Conservation (phyloP, 768 basidiomycete species). For the Boletus pseudopeckii region DNA sequence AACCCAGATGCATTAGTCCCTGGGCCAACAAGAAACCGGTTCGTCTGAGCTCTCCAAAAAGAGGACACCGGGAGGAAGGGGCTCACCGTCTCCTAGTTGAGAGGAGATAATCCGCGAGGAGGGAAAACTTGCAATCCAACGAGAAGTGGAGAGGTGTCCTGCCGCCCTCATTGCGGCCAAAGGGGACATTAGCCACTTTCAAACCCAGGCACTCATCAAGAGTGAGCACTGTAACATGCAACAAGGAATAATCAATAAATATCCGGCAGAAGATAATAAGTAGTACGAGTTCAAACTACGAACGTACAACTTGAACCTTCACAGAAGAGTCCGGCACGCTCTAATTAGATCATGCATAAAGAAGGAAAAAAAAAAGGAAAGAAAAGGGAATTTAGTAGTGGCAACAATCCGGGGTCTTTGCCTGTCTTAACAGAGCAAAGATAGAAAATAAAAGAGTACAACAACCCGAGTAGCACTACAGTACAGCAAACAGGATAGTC, state of each 20-base stretch:
- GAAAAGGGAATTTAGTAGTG: background rate
- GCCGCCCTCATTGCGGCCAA: too few species aligned
- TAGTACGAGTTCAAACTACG: background rate
- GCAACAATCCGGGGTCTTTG: background rate
- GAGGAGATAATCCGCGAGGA: background rate
- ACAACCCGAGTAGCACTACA: background rate
- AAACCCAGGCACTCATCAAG: too few species aligned
- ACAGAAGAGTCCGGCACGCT: background rate
- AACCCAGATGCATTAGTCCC: background rate
- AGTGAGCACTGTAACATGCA: too few species aligned
- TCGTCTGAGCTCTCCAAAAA: background rate
- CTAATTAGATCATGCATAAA: background rate
- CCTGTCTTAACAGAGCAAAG: background rate
- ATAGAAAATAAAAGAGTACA: background rate
- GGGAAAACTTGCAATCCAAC: background rate
- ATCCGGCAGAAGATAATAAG: background rate
- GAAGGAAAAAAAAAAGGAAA: background rate
- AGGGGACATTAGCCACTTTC: too few species aligned
- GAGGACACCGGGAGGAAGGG: background rate
- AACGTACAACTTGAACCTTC: background rate
- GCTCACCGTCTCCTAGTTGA: too few species aligned
- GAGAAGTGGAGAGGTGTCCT: conserved; percentile 10
- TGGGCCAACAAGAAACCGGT: background rate
- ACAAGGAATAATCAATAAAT: too few species aligned
- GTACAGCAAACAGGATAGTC: background rate